Evolutionary conservation across 768 basidiomycete genomes (phyloP).

Genomic region (Termitomyces eurrhizus): DNA sequence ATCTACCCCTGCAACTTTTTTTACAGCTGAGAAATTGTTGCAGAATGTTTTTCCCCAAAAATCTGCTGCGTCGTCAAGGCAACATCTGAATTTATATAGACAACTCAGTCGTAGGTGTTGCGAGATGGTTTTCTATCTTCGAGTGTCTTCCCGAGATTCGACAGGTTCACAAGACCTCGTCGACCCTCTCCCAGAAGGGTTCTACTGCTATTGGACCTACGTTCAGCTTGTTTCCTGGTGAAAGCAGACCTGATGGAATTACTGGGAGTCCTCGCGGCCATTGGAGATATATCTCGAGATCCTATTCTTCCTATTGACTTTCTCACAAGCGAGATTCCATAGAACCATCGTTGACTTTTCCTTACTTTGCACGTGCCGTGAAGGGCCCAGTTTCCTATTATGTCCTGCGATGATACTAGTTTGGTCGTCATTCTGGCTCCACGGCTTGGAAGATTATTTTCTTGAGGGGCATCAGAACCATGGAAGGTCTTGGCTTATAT

Average conservation of each 20-base stretch:
- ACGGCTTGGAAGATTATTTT: background rate
- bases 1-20: background rate
- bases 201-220: background rate
- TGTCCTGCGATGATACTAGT: constrained; percentile 8
- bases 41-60: background rate
- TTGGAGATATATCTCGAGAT: constrained; percentile 5
- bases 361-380: constrained; percentile 7
- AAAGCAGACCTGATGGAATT: background rate
- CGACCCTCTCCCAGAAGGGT: background rate
- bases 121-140: constrained; percentile 4
- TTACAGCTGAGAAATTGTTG: background rate
- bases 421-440: constrained; percentile 10
- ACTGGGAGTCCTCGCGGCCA: too few relatives aligned
- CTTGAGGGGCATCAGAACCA: constrained; percentile 8
- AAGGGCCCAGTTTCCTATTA: constrained; percentile 7
- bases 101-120: background rate
- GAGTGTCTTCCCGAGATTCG: background rate
- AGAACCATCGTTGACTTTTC: constrained; percentile 5
- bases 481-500: constrained; percentile 11
- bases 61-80: background rate
- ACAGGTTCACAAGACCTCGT: background rate
- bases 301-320: constrained; percentile 8
- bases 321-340: constrained; percentile 5
- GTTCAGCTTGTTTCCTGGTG: background rate
- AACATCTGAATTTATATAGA: background rate